A percentile compares a stretch with the other conserved stretches of the same genome.
Evolutionary conservation across 2,329 filamentous ascomycete species (phyloP).

Genomic region (Ophiostoma triangulosporum): DNA sequence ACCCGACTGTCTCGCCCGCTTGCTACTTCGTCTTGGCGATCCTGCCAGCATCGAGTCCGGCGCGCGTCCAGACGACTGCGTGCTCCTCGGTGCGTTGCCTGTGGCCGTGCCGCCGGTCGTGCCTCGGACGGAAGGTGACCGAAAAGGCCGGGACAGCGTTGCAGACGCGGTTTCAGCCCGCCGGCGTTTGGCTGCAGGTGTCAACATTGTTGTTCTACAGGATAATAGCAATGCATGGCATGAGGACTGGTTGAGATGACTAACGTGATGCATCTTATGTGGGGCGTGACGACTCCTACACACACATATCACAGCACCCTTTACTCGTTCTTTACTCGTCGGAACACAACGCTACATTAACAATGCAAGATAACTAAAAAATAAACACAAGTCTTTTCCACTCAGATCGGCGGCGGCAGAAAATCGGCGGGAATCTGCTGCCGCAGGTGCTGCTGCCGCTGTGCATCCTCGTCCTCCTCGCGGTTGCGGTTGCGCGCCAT

Average conservation of each 20-base stretch:
- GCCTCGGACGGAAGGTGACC: constrained; percentile 38
- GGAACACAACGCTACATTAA: no score
- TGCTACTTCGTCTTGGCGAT: background rate
- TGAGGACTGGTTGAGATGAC: no score
- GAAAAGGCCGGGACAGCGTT: constrained; percentile 57
- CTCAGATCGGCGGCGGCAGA: background rate
- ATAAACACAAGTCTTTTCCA: background rate
- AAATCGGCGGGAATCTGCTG: constrained; percentile 7
- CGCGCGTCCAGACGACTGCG: background rate
- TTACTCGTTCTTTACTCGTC: no score
- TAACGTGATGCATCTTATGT: no score
- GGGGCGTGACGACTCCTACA: background rate
- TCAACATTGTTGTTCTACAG: constrained; percentile 12
- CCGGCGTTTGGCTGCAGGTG: constrained; percentile 32
- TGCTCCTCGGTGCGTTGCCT: background rate
- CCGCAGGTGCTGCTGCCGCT: constrained; percentile 15
- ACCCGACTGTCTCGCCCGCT: background rate
- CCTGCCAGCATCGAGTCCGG: background rate
- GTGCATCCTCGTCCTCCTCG: constrained; percentile 20
- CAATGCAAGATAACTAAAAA: no score
- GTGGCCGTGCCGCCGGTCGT: background rate
- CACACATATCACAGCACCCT: background rate
- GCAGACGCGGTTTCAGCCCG: constrained; percentile 44
- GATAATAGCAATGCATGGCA: no score
- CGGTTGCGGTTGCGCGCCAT: constrained; percentile 29